Percentiles rank a stretch among this genome's conserved stretches.
Evolutionary conservation across 495 filamentous ascomycete species (phyloP).

Genomic region (Podospora tetraspora): DNA sequence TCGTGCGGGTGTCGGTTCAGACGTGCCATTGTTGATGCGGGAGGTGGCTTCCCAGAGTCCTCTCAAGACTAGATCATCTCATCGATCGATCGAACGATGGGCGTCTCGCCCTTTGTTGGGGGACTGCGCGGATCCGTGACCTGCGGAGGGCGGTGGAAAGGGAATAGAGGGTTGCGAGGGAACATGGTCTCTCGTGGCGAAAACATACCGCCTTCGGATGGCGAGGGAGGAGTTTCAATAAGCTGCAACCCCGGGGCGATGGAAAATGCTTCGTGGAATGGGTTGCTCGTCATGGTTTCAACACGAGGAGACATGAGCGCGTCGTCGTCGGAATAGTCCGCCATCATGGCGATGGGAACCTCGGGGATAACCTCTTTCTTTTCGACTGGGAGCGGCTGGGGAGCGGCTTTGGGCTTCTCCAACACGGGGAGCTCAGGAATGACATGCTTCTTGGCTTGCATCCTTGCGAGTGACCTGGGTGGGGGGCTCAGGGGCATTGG

Average conservation of each 20-base stretch:
- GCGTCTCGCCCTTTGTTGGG: slow-evolving; percentile 56
- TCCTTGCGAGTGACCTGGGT: not conserved
- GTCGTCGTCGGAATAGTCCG: slow-evolving; percentile 33
- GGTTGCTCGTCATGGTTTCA: slow-evolving; percentile 51
- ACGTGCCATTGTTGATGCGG: not conserved
- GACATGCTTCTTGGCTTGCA: not conserved
- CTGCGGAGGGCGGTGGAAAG: slow-evolving; percentile 40
- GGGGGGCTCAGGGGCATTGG: not conserved
- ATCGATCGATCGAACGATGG: slow-evolving; percentile 63
- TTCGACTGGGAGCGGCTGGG: not conserved
- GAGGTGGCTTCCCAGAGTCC: not conserved
- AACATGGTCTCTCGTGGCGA: slow-evolving; percentile 48
- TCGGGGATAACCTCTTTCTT: slow-evolving; percentile 22
- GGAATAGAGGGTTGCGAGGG: slow-evolving; percentile 45
- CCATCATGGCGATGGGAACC: slow-evolving; percentile 27
- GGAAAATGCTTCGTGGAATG: slow-evolving; percentile 38
- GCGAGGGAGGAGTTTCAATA: slow-evolving; percentile 44
- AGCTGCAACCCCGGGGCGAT: slow-evolving; percentile 40
- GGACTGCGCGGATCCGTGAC: slow-evolving; percentile 59
- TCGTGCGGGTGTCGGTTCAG: not conserved
- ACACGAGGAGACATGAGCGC: slow-evolving; percentile 48
- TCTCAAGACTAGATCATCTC: slow-evolving; percentile 42
- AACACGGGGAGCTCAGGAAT: not conserved
- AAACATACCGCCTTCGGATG: slow-evolving; percentile 38
- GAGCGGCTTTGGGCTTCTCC: not conserved